Percentiles rank a stretch among this genome's conserved stretches.
Conservation (phyloP, 2,329 filamentous ascomycete species). For the Arthrobotrys iridis region DNA sequence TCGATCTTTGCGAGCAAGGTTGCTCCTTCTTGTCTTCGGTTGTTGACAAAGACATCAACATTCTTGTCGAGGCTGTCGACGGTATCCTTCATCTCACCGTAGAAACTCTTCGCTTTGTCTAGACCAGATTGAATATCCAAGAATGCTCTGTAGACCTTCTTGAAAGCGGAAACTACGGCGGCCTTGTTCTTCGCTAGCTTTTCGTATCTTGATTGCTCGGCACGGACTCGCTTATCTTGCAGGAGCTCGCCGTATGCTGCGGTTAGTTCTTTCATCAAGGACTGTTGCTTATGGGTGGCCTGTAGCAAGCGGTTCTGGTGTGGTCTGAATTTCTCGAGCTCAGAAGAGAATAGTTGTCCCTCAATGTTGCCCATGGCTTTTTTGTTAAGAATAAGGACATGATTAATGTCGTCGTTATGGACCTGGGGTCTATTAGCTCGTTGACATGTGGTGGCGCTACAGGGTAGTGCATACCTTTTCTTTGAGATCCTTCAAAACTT, state of each 20-base stretch:
- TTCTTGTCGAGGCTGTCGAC: conserved; percentile 93
- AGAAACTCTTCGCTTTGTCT: conserved; percentile 89
- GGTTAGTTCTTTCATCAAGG: conserved; percentile 93
- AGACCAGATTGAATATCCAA: conserved; percentile 87
- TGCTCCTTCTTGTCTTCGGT: conserved; percentile 87
- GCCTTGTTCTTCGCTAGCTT: conserved; percentile 82
- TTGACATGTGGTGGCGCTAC: conserved; percentile 42
- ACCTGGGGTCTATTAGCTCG: conserved; percentile 67
- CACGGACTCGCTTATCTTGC: conserved; percentile 90
- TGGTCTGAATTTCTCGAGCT: conserved; percentile 95
- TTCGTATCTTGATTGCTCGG: conserved; percentile 96
- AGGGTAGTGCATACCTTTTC: conserved; percentile 77
- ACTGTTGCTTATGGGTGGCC: conserved; percentile 93
- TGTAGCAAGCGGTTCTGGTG: conserved; percentile 91
- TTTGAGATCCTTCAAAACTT: conserved; percentile 95
- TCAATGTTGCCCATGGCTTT: conserved; percentile 95
- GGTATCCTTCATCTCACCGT: conserved; percentile 93
- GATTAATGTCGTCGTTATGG: conserved; percentile 95
- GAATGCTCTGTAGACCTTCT: conserved; percentile 90
- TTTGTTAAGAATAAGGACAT: conserved; percentile 96
- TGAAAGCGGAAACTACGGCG: conserved; percentile 84
- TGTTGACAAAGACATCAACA: conserved; percentile 96
- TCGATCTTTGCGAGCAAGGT: conserved; percentile 90
- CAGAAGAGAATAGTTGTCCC: conserved; percentile 88
- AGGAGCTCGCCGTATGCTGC: conserved; percentile 84